Percentiles rank a stretch among this genome's conserved stretches.
These are phyloP conservation scores for Hyphodiscus sp. DNA, from an alignment of 2,329 filamentous ascomycete species.

Conservation along the genomic window DNA sequence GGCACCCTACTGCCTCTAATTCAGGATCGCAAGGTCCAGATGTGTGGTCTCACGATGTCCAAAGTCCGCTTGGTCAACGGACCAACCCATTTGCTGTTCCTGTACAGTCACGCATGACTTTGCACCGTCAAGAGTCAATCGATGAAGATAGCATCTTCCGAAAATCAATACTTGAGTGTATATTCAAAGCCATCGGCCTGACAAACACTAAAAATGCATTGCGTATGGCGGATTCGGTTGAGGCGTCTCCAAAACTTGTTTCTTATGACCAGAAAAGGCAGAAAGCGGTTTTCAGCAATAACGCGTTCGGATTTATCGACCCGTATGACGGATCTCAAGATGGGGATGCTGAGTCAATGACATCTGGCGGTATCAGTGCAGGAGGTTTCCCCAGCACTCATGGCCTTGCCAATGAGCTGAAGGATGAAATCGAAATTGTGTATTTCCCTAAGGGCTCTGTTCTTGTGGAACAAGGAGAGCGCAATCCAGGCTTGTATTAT, in stretches of 20 bases:
- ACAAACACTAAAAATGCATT: slow-evolving; percentile 60
- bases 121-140: slow-evolving; percentile 70
- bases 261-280: slow-evolving; percentile 78
- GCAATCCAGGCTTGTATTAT: slow-evolving; percentile 95
- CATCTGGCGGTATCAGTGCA: slow-evolving; percentile 59
- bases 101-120: slow-evolving; percentile 38
- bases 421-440: slow-evolving; percentile 91
- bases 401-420: slow-evolving; percentile 68
- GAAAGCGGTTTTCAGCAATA: slow-evolving; percentile 69
- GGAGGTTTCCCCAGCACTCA: slow-evolving; percentile 56
- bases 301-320: slow-evolving; percentile 89
- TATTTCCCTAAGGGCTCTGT: slow-evolving; percentile 94
- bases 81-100: slow-evolving; percentile 51
- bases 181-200: slow-evolving; percentile 88
- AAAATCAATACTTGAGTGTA: slow-evolving; percentile 85
- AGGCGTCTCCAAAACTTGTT: slow-evolving; percentile 76
- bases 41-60: slow-evolving; percentile 26
- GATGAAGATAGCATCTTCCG: slow-evolving; percentile 88
- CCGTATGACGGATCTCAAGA: slow-evolving; percentile 71
- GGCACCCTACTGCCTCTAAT: slow-evolving; percentile 27
- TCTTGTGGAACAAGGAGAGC: slow-evolving; percentile 90
- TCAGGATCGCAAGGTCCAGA: slow-evolving; percentile 22
- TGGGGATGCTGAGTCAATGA: slow-evolving; percentile 80
- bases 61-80: slow-evolving; percentile 36
- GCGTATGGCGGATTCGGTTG: slow-evolving; percentile 66